phyloP scores from a whole-genome alignment of 2,329 filamentous ascomycete genomes.

The Chaetomium olivaceum region DNA sequence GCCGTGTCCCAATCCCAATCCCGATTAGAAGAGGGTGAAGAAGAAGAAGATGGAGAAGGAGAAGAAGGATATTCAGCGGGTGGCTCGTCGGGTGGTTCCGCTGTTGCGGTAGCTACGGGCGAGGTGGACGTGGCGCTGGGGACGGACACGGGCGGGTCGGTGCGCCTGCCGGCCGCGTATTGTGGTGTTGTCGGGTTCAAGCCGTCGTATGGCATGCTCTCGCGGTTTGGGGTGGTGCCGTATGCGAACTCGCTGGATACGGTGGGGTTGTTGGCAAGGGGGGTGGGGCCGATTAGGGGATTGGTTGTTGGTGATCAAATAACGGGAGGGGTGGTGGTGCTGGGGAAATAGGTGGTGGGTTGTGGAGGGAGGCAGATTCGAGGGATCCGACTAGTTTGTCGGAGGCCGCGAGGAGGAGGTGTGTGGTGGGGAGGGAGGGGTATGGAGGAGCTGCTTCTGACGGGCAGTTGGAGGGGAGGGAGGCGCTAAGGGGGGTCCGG shows the following conservation, averaged over 20 bases:
- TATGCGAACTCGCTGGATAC: slow-evolving; percentile 94
- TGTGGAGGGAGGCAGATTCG: slow-evolving; percentile 60
- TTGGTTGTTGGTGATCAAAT: slow-evolving; percentile 47
- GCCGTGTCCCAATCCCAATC: slow-evolving; percentile 28
- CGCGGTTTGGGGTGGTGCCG: slow-evolving; percentile 80
- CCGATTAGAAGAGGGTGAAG: not conserved
- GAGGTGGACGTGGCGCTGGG: slow-evolving; percentile 68
- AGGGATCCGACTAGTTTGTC: slow-evolving; percentile 75
- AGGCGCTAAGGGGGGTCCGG: slow-evolving; percentile 40
- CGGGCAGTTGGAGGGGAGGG: not conserved
- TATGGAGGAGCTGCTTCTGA: slow-evolving; percentile 23
- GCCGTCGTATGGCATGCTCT: slow-evolving; percentile 85
- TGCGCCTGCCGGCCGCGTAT: slow-evolving; percentile 84
- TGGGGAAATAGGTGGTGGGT: too few relatives aligned
- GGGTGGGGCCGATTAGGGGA: slow-evolving; percentile 52
- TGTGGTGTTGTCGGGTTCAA: slow-evolving; percentile 84
- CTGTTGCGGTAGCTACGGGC: slow-evolving; percentile 72
- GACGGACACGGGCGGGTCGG: slow-evolving; percentile 90
- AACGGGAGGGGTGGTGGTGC: slow-evolving; percentile 30
- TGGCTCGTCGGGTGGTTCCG: slow-evolving; percentile 92
- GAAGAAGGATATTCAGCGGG: slow-evolving; percentile 63
- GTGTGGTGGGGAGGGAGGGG: slow-evolving; percentile 37
- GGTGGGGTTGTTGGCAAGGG: slow-evolving; percentile 70
- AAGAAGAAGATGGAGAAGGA: slow-evolving; percentile 20
- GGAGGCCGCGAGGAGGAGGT: slow-evolving; percentile 53